Base-by-base conservation (phyloP, 179 eudicot genomes). In the Drosera spatulata region DNA sequence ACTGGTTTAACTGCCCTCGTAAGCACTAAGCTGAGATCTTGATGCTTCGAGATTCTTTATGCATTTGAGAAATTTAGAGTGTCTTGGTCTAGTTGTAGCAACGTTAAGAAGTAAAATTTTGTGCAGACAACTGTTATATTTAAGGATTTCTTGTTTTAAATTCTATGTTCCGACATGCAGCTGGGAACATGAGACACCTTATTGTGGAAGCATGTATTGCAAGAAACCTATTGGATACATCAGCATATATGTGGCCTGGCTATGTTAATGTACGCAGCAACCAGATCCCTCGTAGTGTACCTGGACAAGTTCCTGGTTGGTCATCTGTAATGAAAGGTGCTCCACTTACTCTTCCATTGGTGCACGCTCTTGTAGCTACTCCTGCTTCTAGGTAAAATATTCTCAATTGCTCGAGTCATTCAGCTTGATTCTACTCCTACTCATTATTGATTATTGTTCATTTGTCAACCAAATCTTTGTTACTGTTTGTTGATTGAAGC, bases 211-310 rank as follows among this genome's bases (percentile, higher is more conserved):
- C 97, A 50, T 93, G 99, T 77, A 80, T 93, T 50, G 86, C 97
- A 44, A 75, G 99, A 83, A 82, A 81, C 72, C 70, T 93, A 44
- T 59, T 89, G 74, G 99, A 89, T 71, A 80, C 83, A 13, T 84
- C 99, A 66, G 95, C 95, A 52, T 93, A 81, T 72, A 68, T 69
- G 66, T 93, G 99, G 99, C 95, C 97, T 10, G 93, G 97, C 63
- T 93, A 89, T 71, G 99, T 85, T 22, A 93, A 76, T 72, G 86
- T 88, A 52, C 67, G 73, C 51, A 76, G 79, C 61, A 75, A 75
- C 63, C 89, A 86, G 62, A 71, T 84, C 45, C 87, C 93, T 41
- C 81, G 75, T 61, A 70, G 66, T 63, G 68, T 82, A 52, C 74
- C 84, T 6, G 83, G 80, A 62, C 95, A 86, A 69, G 80, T 76